These are phyloP conservation scores for Fraxinus angustifolia DNA, from an alignment of 305 asterid genomes.

Conservation along the genomic window DNA sequence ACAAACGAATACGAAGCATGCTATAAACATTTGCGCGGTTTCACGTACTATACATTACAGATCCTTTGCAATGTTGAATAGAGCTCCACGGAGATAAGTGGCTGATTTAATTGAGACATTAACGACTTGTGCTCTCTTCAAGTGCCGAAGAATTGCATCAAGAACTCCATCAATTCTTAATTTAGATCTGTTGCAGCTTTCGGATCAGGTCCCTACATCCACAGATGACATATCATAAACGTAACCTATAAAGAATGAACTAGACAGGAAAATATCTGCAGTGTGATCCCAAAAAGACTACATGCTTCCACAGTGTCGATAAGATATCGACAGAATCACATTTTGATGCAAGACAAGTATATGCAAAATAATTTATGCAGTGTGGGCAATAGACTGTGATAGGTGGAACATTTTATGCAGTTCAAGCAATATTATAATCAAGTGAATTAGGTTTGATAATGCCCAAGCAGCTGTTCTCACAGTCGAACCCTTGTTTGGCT, in stretches of 20 bases:
- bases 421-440: neutral
- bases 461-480: conserved; percentile 99
- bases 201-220: conserved; percentile 73
- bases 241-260: conserved; percentile 13
- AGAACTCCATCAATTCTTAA: conserved; percentile 71
- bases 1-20: neutral
- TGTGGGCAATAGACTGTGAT: neutral
- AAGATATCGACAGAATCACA: neutral
- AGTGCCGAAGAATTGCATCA: conserved; percentile 72
- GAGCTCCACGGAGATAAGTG: conserved; percentile 12
- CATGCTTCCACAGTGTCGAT: neutral
- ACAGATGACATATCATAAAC: conserved; percentile 19
- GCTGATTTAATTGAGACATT: neutral
- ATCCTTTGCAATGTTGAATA: conserved; percentile 6
- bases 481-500: conserved; percentile 86
- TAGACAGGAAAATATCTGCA: neutral
- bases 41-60: neutral
- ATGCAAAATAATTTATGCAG: neutral
- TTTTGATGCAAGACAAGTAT: neutral
- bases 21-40: neutral
- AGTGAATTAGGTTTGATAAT: conserved; percentile 56
- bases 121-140: conserved; percentile 70
- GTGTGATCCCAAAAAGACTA: neutral
- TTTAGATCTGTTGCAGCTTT: conserved; percentile 75
- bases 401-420: neutral